These are phyloP conservation scores for Arthroderma sp. DNA, from an alignment of 2,329 filamentous ascomycete species.

Conservation along the genomic window DNA sequence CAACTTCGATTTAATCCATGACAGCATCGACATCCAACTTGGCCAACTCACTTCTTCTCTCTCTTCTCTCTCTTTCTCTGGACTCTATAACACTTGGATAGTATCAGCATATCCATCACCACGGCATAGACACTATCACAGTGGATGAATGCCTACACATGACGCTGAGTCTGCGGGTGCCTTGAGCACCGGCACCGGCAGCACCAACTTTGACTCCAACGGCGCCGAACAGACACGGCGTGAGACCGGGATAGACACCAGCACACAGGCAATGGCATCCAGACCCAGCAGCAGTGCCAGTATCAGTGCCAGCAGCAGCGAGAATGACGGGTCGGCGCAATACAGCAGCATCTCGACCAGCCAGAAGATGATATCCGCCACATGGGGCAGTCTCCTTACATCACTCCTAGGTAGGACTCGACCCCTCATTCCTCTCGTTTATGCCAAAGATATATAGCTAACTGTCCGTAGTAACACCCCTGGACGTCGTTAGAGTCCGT, in stretches of 20 bases:
- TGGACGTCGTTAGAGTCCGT: conserved; percentile 92
- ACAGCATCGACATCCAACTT: no score
- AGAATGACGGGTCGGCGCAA: conserved; percentile 4
- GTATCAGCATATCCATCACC: background rate
- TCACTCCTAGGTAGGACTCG: conserved; percentile 62
- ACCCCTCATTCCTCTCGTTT: conserved; percentile 8
- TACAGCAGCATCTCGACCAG: conserved; percentile 55
- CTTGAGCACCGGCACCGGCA: background rate
- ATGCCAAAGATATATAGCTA: background rate
- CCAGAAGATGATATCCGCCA: conserved; percentile 92
- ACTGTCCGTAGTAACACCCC: conserved; percentile 87
- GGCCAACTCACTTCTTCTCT: no score
- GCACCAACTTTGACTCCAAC: background rate
- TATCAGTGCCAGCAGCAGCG: background rate
- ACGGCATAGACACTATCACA: no score
- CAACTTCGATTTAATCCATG: no score
- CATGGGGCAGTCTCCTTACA: conserved; percentile 78
- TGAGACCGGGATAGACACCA: background rate
- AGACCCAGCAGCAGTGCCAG: background rate
- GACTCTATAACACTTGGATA: background rate
- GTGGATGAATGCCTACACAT: conserved; percentile 1
- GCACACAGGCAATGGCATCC: background rate
- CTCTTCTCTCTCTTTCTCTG: background rate
- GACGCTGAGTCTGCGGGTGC: conserved; percentile 1
- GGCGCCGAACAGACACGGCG: background rate